Percentiles rank a stretch among this genome's conserved stretches.
phyloP scores from a whole-genome alignment of 1,284 basidiomycete genomes.

The Trametes versicolor region DNA sequence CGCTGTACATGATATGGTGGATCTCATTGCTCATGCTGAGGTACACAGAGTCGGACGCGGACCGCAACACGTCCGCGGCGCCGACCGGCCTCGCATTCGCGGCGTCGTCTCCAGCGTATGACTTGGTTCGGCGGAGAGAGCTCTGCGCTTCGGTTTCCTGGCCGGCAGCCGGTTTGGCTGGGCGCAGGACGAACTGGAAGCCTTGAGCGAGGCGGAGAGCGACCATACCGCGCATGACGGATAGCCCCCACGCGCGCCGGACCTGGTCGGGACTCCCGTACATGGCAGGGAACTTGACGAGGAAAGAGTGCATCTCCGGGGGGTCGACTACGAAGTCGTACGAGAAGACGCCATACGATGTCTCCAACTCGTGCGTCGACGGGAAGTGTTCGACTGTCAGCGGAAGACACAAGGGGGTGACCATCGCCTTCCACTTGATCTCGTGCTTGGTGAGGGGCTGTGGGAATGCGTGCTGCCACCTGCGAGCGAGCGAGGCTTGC shows the following conservation, averaged over 20 bases:
- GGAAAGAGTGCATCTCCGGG: conserved; percentile 81
- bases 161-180: conserved; percentile 40
- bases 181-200: conserved; percentile 90
- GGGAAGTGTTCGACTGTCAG: conserved; percentile 94
- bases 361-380: conserved; percentile 77
- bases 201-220: conserved; percentile 93
- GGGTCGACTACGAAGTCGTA: conserved; percentile 85
- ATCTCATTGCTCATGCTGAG: conserved; percentile 96
- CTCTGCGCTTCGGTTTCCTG: conserved; percentile 36
- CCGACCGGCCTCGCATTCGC: conserved; percentile 68
- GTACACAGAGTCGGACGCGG: conserved; percentile 83
- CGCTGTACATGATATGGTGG: conserved; percentile 89
- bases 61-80: conserved; percentile 75
- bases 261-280: conserved; percentile 63
- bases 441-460: conserved; percentile 83
- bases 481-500: conserved; percentile 77
- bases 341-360: conserved; percentile 82
- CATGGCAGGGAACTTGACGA: conserved; percentile 69
- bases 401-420: conserved; percentile 88
- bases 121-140: conserved; percentile 60
- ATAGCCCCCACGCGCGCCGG: conserved; percentile 78
- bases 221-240: conserved; percentile 94
- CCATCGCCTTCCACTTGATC: conserved; percentile 92
- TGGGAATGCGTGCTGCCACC: conserved; percentile 93
- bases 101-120: conserved; percentile 63